phyloP scores from a whole-genome alignment of 2,329 filamentous ascomycete species.

The Colletotrichum kahawae region DNA sequence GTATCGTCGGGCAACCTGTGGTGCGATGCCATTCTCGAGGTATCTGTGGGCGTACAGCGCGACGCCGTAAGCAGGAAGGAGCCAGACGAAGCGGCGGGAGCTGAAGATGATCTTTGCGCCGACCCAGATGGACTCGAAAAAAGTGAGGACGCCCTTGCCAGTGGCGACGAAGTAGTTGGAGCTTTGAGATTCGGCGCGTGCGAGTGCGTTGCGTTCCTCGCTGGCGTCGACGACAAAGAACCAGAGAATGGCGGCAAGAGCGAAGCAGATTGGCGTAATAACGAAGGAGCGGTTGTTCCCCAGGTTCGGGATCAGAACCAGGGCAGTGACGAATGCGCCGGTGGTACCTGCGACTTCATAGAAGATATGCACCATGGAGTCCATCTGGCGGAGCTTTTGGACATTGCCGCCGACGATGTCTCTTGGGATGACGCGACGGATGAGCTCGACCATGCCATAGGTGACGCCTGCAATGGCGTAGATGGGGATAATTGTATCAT shows the following conservation, averaged over 20 bases:
- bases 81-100: conserved; percentile 52
- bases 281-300: conserved; percentile 58
- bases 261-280: conserved; percentile 53
- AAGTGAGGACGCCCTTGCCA: background rate
- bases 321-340: conserved; percentile 51
- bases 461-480: conserved; percentile 46
- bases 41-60: conserved; percentile 56
- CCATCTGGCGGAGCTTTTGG: conserved; percentile 53
- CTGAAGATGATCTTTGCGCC: conserved; percentile 51
- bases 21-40: conserved; percentile 53
- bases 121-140: conserved; percentile 47
- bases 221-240: conserved; percentile 49
- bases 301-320: conserved; percentile 53
- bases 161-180: background rate
- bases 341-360: conserved; percentile 49
- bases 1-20: conserved; percentile 50
- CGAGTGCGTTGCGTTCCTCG: conserved; percentile 28
- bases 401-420: conserved; percentile 57
- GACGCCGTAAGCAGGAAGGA: conserved; percentile 52
- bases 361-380: conserved; percentile 35
- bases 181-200: conserved; percentile 24
- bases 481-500: conserved; percentile 54
- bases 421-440: conserved; percentile 53
- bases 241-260: conserved; percentile 44
- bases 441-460: conserved; percentile 56